These are phyloP conservation scores for Thelonectria discophora DNA, from an alignment of 2,329 filamentous ascomycete genomes.

Conservation along the genomic window DNA sequence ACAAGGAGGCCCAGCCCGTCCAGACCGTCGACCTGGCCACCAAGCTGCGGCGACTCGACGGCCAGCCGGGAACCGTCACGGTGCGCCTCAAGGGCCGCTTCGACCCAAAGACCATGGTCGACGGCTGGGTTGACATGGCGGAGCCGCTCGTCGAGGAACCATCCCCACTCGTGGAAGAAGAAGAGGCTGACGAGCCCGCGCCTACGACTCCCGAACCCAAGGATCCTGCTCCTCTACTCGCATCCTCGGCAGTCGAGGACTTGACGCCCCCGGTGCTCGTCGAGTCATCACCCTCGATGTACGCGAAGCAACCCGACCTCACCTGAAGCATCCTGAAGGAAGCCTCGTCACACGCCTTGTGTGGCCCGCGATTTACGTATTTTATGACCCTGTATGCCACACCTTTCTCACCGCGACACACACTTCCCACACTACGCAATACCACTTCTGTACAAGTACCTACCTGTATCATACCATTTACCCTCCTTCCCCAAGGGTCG, in stretches of 20 bases:
- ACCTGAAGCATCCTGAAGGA: background rate
- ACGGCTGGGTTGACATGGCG: conserved; percentile 25
- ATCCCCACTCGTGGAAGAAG: background rate
- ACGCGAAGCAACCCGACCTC: background rate
- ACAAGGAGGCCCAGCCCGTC: conserved; percentile 14
- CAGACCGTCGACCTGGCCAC: conserved; percentile 28
- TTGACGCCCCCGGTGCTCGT: too few species aligned
- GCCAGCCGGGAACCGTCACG: conserved; percentile 30
- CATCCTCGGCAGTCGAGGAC: too few species aligned
- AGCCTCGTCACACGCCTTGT: conserved; percentile 4
- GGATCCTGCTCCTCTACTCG: background rate
- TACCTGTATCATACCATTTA: too few species aligned
- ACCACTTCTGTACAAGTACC: too few species aligned
- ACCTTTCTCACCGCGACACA: conserved; percentile 5
- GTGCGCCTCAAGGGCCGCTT: conserved; percentile 39
- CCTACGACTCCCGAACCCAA: background rate
- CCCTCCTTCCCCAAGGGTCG: background rate
- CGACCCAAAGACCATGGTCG: conserved; percentile 33
- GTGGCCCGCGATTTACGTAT: conserved; percentile 6
- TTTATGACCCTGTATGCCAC: conserved; percentile 6
- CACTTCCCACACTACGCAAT: too few species aligned
- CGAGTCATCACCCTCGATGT: background rate
- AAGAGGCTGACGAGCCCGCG: background rate
- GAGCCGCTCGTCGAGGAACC: background rate
- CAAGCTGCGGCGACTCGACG: conserved; percentile 35